phyloP scores from a whole-genome alignment of 352 stramenopile genomes.

The Globisporangium nunn region DNA sequence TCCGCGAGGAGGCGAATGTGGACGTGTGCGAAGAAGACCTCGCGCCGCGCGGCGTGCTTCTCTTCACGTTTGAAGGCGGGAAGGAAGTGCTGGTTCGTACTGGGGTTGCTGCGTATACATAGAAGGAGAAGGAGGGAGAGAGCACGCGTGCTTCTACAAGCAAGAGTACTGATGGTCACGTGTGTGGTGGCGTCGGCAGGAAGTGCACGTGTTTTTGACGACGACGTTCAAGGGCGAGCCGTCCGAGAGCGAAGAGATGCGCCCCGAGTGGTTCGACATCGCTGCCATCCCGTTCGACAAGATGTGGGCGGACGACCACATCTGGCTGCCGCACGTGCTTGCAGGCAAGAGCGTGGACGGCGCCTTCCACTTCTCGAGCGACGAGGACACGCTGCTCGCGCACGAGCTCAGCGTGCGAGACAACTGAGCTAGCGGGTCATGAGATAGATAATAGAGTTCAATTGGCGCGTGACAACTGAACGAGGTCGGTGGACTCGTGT shows the following conservation, averaged over 20 bases:
- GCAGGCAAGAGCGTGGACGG: conserved; percentile 54
- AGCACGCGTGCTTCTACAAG: neutral
- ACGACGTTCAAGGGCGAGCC: conserved; percentile 53
- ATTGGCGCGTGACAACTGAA: neutral
- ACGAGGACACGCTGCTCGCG: conserved; percentile 63
- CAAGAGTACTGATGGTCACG: neutral
- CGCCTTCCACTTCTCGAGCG: conserved; percentile 62
- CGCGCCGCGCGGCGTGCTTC: conserved; percentile 25
- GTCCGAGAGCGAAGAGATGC: conserved; percentile 87
- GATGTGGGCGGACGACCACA: conserved; percentile 86
- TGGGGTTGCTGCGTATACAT: neutral
- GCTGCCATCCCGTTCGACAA: conserved; percentile 56
- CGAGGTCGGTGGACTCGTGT: too few relatives aligned
- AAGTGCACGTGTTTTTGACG: conserved; percentile 83
- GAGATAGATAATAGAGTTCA: neutral
- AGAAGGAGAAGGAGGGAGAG: too few relatives aligned
- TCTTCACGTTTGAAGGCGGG: conserved; percentile 58
- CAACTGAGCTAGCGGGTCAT: conserved; percentile 10
- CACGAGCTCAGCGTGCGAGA: conserved; percentile 23
- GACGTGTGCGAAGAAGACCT: conserved; percentile 22
- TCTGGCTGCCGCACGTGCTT: conserved; percentile 81
- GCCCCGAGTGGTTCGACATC: conserved; percentile 66
- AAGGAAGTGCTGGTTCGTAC: conserved; percentile 47
- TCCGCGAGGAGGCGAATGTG: conserved; percentile 71
- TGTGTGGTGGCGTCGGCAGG: conserved; percentile 13